Evolutionary conservation across 441 rosid genomes (phyloP).

Genomic region (Omphalea diandra): DNA sequence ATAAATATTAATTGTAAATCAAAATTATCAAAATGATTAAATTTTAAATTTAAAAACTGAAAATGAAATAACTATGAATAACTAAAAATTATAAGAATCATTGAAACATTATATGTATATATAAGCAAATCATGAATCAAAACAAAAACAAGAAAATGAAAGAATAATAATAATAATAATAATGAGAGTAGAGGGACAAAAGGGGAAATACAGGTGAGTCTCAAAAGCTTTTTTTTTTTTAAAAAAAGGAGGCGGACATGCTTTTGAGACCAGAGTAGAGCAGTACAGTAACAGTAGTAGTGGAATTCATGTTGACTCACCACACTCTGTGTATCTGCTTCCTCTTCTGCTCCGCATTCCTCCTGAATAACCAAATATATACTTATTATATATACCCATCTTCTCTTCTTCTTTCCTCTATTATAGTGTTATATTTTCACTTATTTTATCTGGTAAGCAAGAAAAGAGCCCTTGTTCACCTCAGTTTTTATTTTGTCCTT

Average conservation of each 20-base stretch:
- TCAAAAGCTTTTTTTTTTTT: too few relatives aligned
- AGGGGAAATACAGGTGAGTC: constrained; percentile 21
- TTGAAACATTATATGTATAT: too few relatives aligned
- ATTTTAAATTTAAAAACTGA: too few relatives aligned
- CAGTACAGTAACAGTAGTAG: constrained; percentile 3
- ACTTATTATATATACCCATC: too few relatives aligned
- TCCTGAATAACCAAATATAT: constrained; percentile 6
- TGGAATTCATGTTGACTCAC: constrained; percentile 58
- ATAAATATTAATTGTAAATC: too few relatives aligned
- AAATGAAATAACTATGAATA: too few relatives aligned
- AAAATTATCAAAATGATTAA: too few relatives aligned
- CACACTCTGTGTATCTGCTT: background rate
- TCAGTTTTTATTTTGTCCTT: background rate
- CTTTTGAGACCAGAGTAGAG: constrained; percentile 22
- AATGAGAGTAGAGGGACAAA: constrained; percentile 24
- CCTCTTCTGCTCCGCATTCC: constrained; percentile 21
- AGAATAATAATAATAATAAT: background rate
- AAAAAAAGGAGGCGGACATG: constrained; percentile 40
- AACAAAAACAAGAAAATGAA: background rate
- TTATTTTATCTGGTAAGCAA: constrained; percentile 37
- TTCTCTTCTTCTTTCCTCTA: constrained; percentile 4
- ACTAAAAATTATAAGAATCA: too few relatives aligned
- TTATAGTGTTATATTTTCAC: too few relatives aligned
- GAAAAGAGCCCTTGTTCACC: background rate
- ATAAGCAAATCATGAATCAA: too few relatives aligned